Percentiles rank a stretch among this genome's conserved stretches.
phyloP scores from a whole-genome alignment of 768 basidiomycete genomes.

The Leccinum subtestaceum region DNA sequence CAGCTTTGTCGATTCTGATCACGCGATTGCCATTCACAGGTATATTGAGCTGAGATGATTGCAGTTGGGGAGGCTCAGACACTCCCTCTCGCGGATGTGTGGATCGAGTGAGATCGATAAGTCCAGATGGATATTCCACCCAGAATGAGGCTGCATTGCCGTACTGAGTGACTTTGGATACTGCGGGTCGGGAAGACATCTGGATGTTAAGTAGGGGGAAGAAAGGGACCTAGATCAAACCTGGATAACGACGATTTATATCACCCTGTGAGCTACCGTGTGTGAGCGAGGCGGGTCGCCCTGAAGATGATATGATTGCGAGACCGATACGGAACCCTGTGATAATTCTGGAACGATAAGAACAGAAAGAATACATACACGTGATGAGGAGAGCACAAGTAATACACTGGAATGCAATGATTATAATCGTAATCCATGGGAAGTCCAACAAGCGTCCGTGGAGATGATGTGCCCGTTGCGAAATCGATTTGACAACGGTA shows the following conservation, averaged over 20 bases:
- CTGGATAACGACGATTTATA: neutral
- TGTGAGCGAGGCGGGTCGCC: neutral
- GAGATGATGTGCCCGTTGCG: constrained; percentile 17
- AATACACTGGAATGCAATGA: constrained; percentile 5
- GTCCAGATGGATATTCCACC: constrained; percentile 66
- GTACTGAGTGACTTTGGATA: constrained; percentile 47
- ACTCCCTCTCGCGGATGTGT: constrained; percentile 34
- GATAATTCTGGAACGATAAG: constrained; percentile 16
- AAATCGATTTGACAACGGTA: constrained; percentile 12
- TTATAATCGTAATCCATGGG: constrained; percentile 11
- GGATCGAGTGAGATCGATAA: constrained; percentile 58
- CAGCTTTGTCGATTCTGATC: constrained; percentile 47
- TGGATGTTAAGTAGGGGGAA: constrained; percentile 6
- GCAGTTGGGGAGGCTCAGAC: constrained; percentile 32
- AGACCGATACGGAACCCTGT: neutral
- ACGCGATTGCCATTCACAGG: constrained; percentile 49
- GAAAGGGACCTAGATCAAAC: neutral
- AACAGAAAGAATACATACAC: constrained; percentile 4
- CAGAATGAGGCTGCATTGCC: constrained; percentile 57
- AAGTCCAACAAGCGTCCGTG: constrained; percentile 18
- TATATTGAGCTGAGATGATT: constrained; percentile 48
- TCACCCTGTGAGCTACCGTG: neutral
- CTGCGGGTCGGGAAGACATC: constrained; percentile 46
- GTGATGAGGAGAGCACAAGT: constrained; percentile 1
- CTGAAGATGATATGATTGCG: neutral